phyloP scores from a whole-genome alignment of 768 basidiomycete species.

The Mycena pura region DNA sequence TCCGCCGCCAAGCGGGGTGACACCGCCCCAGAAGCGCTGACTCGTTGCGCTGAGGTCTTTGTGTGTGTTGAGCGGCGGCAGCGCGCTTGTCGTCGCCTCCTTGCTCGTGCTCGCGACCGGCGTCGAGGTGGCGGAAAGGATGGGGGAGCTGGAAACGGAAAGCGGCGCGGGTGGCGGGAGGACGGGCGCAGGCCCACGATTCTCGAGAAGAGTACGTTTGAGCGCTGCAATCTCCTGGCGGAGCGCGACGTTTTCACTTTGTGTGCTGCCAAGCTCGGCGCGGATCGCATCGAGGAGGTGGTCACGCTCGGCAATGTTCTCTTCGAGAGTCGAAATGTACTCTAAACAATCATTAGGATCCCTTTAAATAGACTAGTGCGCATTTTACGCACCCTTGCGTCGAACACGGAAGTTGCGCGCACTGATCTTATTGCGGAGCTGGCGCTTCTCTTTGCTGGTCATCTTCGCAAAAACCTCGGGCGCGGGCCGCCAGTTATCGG shows the following conservation, averaged over 20 bases:
- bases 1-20: conserved; percentile 57
- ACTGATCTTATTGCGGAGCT: conserved; percentile 95
- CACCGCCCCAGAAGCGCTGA: conserved; percentile 82
- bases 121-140: conserved; percentile 10
- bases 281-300: conserved; percentile 87
- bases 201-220: conserved; percentile 77
- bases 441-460: conserved; percentile 94
- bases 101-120: not conserved
- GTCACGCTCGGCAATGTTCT: conserved; percentile 92
- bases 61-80: conserved; percentile 72
- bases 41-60: conserved; percentile 67
- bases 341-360: conserved; percentile 52
- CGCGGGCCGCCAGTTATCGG: conserved; percentile 84
- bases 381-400: conserved; percentile 72
- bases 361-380: conserved; percentile 14
- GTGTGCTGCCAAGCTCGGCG: conserved; percentile 78
- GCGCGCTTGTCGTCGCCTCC: not conserved
- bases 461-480: conserved; percentile 97
- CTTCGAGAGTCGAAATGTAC: conserved; percentile 93
- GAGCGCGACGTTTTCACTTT: conserved; percentile 84
- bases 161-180: conserved; percentile 23
- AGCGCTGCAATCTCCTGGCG: conserved; percentile 77
- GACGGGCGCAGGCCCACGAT: conserved; percentile 50
- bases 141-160: conserved; percentile 24
- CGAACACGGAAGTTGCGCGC: conserved; percentile 95